Conservation (phyloP, 1,284 basidiomycete genomes). For the Fomes fomentarius region DNA sequence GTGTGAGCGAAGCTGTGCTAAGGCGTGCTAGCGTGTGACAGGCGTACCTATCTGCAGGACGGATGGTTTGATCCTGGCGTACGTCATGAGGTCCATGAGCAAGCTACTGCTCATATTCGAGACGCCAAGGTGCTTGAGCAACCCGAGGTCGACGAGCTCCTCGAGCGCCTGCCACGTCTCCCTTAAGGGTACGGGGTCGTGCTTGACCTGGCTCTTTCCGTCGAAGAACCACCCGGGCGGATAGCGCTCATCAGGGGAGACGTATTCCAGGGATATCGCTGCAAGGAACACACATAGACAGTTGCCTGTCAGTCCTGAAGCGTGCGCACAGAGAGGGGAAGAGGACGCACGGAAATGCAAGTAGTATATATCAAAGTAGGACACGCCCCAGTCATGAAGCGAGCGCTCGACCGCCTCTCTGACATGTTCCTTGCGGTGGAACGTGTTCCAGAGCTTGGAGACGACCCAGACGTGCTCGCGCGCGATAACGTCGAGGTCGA, state of each 20-base stretch:
- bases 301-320: neutral
- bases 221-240: constrained; percentile 31
- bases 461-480: constrained; percentile 42
- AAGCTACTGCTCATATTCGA: constrained; percentile 30
- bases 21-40: neutral
- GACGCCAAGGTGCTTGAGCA: constrained; percentile 29
- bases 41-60: constrained; percentile 31
- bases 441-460: constrained; percentile 34
- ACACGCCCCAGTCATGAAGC: constrained; percentile 31
- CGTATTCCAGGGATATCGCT: constrained; percentile 31
- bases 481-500: constrained; percentile 42
- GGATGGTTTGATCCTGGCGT: constrained; percentile 29
- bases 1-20: neutral
- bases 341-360: constrained; percentile 30
- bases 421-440: constrained; percentile 30
- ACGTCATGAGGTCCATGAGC: constrained; percentile 31
- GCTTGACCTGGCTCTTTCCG: constrained; percentile 29
- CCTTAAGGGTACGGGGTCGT: constrained; percentile 25
- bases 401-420: constrained; percentile 26
- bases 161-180: constrained; percentile 34
- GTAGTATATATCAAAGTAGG: constrained; percentile 31
- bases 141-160: constrained; percentile 29
- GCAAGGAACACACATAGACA: neutral
- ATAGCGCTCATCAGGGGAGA: constrained; percentile 27
- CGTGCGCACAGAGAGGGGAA: neutral